These are phyloP conservation scores for Debaryomycetaceae sp. DNA, from an alignment of 1,139 yeast species.

Conservation along the genomic window DNA sequence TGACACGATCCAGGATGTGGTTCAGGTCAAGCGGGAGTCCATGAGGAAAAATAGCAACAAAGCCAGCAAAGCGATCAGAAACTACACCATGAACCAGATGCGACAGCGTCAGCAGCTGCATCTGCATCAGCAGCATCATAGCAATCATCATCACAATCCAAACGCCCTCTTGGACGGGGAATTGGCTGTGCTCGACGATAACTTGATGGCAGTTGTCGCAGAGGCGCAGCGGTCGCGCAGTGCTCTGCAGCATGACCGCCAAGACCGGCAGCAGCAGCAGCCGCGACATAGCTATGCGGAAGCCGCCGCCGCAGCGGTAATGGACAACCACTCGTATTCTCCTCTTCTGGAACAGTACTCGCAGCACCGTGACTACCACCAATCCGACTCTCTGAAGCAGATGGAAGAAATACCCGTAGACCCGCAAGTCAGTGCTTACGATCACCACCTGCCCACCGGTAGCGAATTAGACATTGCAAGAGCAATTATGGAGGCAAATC, in stretches of 20 bases:
- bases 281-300: slow-evolving; percentile 22
- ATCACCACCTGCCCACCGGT: slow-evolving; percentile 31
- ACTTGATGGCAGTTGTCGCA: slow-evolving; percentile 58
- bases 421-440: slow-evolving; percentile 48
- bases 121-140: too few relatives aligned
- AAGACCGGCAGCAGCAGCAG: slow-evolving; percentile 6
- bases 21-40: slow-evolving; percentile 15
- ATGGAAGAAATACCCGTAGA: slow-evolving; percentile 37
- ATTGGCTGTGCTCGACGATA: slow-evolving; percentile 36
- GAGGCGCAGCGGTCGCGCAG: slow-evolving; percentile 41
- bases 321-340: slow-evolving; percentile 12
- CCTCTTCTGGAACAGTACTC: slow-evolving; percentile 15
- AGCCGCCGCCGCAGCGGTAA: slow-evolving; percentile 31
- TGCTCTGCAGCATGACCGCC: slow-evolving; percentile 10
- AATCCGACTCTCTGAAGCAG: slow-evolving; percentile 5
- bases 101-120: slow-evolving; percentile 26
- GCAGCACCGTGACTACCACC: slow-evolving; percentile 8
- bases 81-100: slow-evolving; percentile 25
- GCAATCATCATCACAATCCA: slow-evolving; percentile 19
- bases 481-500: slow-evolving; percentile 54
- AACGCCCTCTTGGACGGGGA: slow-evolving; percentile 25
- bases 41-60: slow-evolving; percentile 1
- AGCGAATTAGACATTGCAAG: slow-evolving; percentile 58
- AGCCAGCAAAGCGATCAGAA: slow-evolving; percentile 11
- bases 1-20: slow-evolving; percentile 23